Conservation (phyloP, 2,329 filamentous ascomycete genomes). For the Xylariaceae sp. region DNA sequence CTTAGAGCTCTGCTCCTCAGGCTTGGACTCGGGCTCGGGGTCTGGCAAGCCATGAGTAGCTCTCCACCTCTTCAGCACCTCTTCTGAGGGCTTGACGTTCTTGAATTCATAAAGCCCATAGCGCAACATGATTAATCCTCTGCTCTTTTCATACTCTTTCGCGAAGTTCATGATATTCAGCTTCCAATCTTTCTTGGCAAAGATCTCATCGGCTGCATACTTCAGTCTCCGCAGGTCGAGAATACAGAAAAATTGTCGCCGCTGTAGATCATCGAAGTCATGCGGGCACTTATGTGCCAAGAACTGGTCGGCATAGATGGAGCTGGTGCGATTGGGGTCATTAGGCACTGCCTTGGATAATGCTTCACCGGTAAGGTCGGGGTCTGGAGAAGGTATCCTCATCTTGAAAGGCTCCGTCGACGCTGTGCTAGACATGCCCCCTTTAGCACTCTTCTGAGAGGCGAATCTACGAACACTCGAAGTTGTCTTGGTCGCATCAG, state of each 20-base stretch:
- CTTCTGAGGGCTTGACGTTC: slow-evolving; percentile 61
- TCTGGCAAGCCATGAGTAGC: slow-evolving; percentile 57
- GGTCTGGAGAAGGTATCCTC: slow-evolving; percentile 61
- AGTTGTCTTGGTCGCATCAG: slow-evolving; percentile 27
- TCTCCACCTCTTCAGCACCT: slow-evolving; percentile 62
- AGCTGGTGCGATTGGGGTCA: slow-evolving; percentile 53
- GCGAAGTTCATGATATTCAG: slow-evolving; percentile 65
- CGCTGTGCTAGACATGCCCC: slow-evolving; percentile 52
- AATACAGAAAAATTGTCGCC: slow-evolving; percentile 65
- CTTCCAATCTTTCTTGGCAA: slow-evolving; percentile 63
- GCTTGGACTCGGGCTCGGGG: slow-evolving; percentile 52
- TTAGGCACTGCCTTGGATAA: slow-evolving; percentile 57
- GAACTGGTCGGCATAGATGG: slow-evolving; percentile 64
- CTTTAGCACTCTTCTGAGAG: slow-evolving; percentile 46
- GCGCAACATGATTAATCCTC: slow-evolving; percentile 62
- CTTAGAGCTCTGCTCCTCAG: slow-evolving; percentile 42
- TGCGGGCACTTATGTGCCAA: slow-evolving; percentile 59
- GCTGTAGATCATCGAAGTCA: slow-evolving; percentile 61
- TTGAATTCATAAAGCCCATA: slow-evolving; percentile 67
- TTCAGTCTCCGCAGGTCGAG: slow-evolving; percentile 64
- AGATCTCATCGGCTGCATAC: slow-evolving; percentile 64
- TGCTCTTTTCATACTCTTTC: slow-evolving; percentile 66
- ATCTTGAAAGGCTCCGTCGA: slow-evolving; percentile 59
- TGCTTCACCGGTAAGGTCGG: slow-evolving; percentile 58
- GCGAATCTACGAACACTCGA: slow-evolving; percentile 34